Base-by-base conservation (phyloP, 1,284 basidiomycete genomes). In the Moniliophthora roreri region DNA sequence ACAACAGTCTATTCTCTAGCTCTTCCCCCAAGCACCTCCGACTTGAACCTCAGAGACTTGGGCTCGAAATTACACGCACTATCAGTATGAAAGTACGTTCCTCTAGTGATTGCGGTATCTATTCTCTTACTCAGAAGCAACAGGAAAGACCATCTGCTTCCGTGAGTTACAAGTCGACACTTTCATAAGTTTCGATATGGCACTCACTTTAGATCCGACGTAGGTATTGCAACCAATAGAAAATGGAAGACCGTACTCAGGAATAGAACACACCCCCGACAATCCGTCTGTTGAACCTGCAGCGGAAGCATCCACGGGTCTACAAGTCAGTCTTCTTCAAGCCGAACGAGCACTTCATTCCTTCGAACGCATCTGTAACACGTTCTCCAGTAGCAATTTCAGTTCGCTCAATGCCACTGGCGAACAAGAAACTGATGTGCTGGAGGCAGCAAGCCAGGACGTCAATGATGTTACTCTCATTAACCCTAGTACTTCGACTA, bases 281-380 rank as follows among this genome's bases (percentile, higher is more conserved):
- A 26, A 20, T n/a, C 20, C 16, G 7, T 5, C 20, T 15, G 38
- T 20, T 41, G 21, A 20, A 13, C 34, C 20, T 24, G 42, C 32
- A 16, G 13, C 24, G 9, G 16, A 46, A 28, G 44, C 10, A 11
- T 4, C 23, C 18, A 20, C 40, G 4, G 18, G 18, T n/a, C 10
- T 34, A 39, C 20, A 48, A 36, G 38, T 11, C 51, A 56, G 51
- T 9, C 40, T 53, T 4, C 37, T 42, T 26, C 52, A 48, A 18
- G 55, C 55, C 13, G 55, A 56, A 48, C 55, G 44, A 16, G 51
- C 55, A 23, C 35, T 56, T 24, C 48, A 53, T 10, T 56, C 55
- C 13, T 56, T 56, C 26, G 55, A 56, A 21, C 51, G 55, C 7
- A 53, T 56, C 47, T 56, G 55, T 38, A 44, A 50, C 46, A 37